Conservation (phyloP, 352 stramenopile genomes). For the Globisporangium polare region DNA sequence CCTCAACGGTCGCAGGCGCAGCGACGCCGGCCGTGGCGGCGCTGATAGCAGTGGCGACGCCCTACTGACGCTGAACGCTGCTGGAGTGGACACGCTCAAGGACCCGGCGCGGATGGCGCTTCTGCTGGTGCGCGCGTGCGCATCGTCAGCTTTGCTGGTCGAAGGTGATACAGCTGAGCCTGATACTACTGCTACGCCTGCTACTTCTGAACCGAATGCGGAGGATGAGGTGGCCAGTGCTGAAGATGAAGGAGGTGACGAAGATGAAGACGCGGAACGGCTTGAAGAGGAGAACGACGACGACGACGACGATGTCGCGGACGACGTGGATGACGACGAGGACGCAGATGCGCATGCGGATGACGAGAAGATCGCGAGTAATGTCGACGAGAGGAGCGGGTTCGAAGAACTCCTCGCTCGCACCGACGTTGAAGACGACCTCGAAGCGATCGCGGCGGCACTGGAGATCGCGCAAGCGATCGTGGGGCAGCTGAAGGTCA, state of each 20-base stretch:
- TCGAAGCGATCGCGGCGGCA: constrained; percentile 43
- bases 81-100: constrained; percentile 20
- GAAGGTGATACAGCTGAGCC: not conserved
- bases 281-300: constrained; percentile 29
- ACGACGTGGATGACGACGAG: constrained; percentile 32
- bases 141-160: constrained; percentile 8
- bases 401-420: constrained; percentile 7
- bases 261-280: constrained; percentile 22
- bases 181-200: not conserved
- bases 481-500: constrained; percentile 51
- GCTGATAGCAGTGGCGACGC: not conserved
- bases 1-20: not conserved
- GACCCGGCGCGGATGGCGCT: constrained; percentile 41
- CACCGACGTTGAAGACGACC: constrained; percentile 25
- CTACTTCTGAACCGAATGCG: constrained; percentile 11
- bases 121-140: constrained; percentile 43
- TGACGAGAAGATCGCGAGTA: not conserved
- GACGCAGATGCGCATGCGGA: constrained; percentile 15
- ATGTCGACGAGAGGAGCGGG: constrained; percentile 15
- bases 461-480: constrained; percentile 53
- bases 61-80: not conserved
- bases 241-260: not conserved
- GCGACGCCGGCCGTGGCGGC: not conserved
- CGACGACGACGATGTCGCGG: constrained; percentile 44
- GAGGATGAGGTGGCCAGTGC: constrained; percentile 12